phyloP scores from a whole-genome alignment of 805 yeast species.

The Monosporozyma siamensis region DNA sequence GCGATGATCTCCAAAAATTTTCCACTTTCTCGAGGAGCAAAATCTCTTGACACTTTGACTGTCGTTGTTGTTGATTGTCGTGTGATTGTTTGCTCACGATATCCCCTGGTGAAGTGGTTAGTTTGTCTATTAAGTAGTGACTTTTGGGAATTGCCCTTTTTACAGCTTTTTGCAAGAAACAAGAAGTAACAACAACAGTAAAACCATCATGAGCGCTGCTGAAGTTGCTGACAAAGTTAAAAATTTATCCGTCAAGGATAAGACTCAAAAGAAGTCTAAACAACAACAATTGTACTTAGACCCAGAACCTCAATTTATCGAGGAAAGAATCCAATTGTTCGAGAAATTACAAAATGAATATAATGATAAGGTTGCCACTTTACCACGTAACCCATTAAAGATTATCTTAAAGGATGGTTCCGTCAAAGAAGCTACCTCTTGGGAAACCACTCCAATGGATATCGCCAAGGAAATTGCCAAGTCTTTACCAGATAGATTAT shows the following conservation, averaged over 20 bases:
- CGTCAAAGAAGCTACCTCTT: slow-evolving; percentile 65
- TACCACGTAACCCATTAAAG: slow-evolving; percentile 54
- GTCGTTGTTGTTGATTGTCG: neutral
- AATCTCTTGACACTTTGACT: too few species aligned
- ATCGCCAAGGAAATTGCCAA: slow-evolving; percentile 80
- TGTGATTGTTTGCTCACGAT: neutral
- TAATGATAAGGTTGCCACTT: slow-evolving; percentile 59
- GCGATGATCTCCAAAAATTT: neutral
- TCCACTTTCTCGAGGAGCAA: neutral
- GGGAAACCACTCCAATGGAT: slow-evolving; percentile 84
- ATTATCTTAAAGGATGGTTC: slow-evolving; percentile 85
- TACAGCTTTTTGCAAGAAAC: too few species aligned
- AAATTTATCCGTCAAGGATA: slow-evolving; percentile 33
- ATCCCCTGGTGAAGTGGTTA: neutral
- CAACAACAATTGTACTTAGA: slow-evolving; percentile 43
- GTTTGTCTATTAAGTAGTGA: too few species aligned
- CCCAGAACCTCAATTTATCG: slow-evolving; percentile 80
- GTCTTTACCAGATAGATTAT: slow-evolving; percentile 80
- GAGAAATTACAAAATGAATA: slow-evolving; percentile 71
- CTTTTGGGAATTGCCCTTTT: too few species aligned
- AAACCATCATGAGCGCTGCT: slow-evolving; percentile 17
- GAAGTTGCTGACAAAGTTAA: slow-evolving; percentile 34
- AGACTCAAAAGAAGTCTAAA: slow-evolving; percentile 34
- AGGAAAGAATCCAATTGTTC: slow-evolving; percentile 66
- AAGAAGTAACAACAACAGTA: too few species aligned